A percentile compares a stretch with the other conserved stretches of the same genome.
Conservation (phyloP, 2,329 filamentous ascomycete species). For the Ascochyta clinopodiicola region DNA sequence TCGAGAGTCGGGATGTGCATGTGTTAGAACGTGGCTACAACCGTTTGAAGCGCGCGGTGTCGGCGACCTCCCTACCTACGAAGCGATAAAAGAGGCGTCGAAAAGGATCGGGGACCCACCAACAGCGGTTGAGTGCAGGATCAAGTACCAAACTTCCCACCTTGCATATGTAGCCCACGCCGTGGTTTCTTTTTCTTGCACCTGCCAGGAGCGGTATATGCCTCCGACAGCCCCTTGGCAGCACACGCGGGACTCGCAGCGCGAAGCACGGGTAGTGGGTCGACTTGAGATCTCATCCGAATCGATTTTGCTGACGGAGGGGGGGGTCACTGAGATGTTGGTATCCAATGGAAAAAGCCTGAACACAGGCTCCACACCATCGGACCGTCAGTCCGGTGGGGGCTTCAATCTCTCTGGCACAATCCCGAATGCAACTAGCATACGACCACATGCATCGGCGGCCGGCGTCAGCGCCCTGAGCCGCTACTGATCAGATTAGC, state of each 20-base stretch:
- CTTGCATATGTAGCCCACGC: not conserved
- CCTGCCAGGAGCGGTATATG: not conserved
- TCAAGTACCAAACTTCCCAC: slow-evolving; percentile 4
- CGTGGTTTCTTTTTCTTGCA: slow-evolving; percentile 8
- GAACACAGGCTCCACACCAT: not conserved
- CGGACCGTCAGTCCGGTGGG: slow-evolving; percentile 4
- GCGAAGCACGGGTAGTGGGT: not conserved
- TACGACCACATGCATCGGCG: slow-evolving; percentile 11
- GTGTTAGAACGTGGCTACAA: not conserved
- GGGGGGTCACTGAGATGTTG: not conserved
- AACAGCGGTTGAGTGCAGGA: slow-evolving; percentile 11
- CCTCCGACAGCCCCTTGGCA: not conserved
- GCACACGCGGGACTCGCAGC: not conserved
- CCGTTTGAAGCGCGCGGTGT: slow-evolving; percentile 10
- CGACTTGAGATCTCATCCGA: slow-evolving; percentile 5
- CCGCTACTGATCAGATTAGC: slow-evolving; percentile 2
- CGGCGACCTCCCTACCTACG: slow-evolving; percentile 7
- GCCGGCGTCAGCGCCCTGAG: slow-evolving; percentile 1
- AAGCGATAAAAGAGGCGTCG: slow-evolving; percentile 11
- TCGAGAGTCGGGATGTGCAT: not conserved
- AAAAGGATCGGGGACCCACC: not conserved
- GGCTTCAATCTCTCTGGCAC: not conserved
- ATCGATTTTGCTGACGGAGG: slow-evolving; percentile 1
- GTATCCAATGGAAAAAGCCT: not conserved
- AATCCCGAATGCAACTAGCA: slow-evolving; percentile 3